phyloP scores from a whole-genome alignment of 192 early-diverging fungal species.

The Entrophospora sp. region DNA sequence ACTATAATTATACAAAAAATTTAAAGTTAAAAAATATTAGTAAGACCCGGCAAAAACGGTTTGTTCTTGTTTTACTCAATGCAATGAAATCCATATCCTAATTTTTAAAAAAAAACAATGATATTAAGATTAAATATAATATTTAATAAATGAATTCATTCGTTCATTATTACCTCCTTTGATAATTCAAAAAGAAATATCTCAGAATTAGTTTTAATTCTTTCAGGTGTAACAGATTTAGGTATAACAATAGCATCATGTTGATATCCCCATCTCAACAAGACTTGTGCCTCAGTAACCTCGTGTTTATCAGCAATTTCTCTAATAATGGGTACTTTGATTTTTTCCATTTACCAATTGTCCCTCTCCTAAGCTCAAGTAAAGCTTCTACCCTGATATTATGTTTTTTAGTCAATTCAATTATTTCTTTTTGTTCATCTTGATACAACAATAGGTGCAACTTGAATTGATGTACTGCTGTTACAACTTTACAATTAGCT shows the following conservation, averaged over 20 bases:
- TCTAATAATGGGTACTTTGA: not conserved
- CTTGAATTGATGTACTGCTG: conserved; percentile 67
- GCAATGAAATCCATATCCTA: too few species aligned
- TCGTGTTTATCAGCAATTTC: conserved; percentile 5
- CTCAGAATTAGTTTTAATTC: conserved; percentile 35
- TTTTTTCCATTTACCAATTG: conserved; percentile 21
- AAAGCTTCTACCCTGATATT: conserved; percentile 58
- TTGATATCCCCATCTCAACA: conserved; percentile 61
- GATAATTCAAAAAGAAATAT: conserved; percentile 42
- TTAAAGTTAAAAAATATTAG: too few species aligned
- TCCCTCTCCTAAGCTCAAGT: conserved; percentile 64
- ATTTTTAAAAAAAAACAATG: too few species aligned
- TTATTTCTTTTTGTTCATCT: conserved; percentile 45
- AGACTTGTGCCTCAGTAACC: conserved; percentile 32
- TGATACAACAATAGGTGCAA: conserved; percentile 57
- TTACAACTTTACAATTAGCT: conserved; percentile 40
- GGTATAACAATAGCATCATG: conserved; percentile 58
- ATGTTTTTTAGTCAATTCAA: conserved; percentile 44
- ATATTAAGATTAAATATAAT: too few species aligned
- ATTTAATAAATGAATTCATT: too few species aligned
- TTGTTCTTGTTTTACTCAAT: too few species aligned
- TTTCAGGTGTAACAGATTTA: conserved; percentile 42
- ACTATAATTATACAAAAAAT: too few species aligned
- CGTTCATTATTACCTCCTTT: conserved; percentile 32
- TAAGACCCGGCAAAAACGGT: too few species aligned